phyloP scores from a whole-genome alignment of 306 rosid genomes.

The Prunus fruticosa region DNA sequence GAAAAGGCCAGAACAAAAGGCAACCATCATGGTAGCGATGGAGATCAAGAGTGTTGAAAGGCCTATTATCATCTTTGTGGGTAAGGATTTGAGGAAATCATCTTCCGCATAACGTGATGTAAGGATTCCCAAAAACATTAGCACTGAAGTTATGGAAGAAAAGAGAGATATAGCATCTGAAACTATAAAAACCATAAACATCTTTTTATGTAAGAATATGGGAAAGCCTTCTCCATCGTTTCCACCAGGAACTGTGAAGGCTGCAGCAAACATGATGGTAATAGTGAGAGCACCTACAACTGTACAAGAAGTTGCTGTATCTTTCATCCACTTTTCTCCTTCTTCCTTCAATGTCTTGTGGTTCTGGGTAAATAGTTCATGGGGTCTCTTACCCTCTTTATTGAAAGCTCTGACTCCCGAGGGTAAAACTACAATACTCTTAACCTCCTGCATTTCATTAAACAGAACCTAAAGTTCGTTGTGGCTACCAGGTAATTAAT shows the following conservation, averaged over 20 bases:
- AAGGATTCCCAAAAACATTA: background rate
- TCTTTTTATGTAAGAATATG: background rate
- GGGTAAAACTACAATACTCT: background rate
- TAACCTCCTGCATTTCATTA: background rate
- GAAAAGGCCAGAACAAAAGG: too few species aligned
- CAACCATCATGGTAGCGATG: too few species aligned
- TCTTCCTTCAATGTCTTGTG: slow-evolving; percentile 20
- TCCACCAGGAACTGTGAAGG: slow-evolving; percentile 36
- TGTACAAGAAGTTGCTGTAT: slow-evolving; percentile 33
- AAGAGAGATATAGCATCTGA: slow-evolving; percentile 31
- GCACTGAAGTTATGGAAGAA: slow-evolving; percentile 22
- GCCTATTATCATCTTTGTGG: too few species aligned
- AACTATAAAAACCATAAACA: background rate
- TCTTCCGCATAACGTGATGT: too few species aligned
- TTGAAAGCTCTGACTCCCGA: background rate
- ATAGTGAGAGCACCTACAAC: too few species aligned
- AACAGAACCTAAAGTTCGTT: too few species aligned
- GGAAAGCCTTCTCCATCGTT: background rate
- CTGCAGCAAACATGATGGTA: too few species aligned
- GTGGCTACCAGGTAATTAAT: too few species aligned
- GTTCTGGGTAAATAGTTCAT: slow-evolving; percentile 23
- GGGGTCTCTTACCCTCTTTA: slow-evolving; percentile 14
- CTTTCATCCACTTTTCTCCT: slow-evolving; percentile 48
- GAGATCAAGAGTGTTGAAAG: too few species aligned
- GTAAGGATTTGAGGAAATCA: too few species aligned